Conservation (phyloP, 148 eudicot species). For the Diospyros lotus region DNA sequence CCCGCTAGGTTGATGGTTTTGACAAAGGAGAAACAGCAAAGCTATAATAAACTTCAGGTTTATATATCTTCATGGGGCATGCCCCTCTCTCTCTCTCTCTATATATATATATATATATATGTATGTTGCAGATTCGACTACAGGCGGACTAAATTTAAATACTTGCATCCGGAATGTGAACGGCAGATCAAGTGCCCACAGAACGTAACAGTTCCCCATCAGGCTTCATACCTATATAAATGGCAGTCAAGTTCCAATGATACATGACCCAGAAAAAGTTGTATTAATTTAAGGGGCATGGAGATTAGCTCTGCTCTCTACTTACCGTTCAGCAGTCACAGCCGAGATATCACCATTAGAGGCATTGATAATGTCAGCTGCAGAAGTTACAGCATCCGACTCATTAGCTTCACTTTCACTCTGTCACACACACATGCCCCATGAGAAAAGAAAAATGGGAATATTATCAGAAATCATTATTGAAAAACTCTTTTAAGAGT, state of each 20-base stretch:
- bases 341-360: constrained; percentile 25
- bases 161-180: neutral
- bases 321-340: constrained; percentile 18
- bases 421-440: constrained; percentile 5
- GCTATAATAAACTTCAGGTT: neutral
- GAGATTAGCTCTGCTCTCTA: neutral
- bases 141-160: neutral
- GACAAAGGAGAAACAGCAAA: neutral
- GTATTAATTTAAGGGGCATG: neutral
- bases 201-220: neutral
- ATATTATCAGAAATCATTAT: neutral
- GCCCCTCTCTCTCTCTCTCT: neutral
- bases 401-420: constrained; percentile 14
- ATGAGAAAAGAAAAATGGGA: neutral
- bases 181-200: neutral
- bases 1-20: neutral
- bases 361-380: constrained; percentile 17
- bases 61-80: neutral
- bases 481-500: no score
- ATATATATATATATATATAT: neutral
- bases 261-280: neutral
- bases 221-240: constrained; percentile 7
- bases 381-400: constrained; percentile 19
- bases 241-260: constrained; percentile 1
- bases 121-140: no score